These are phyloP conservation scores for Malassezia cuniculi DNA, from an alignment of 1,284 basidiomycete genomes.

Conservation along the genomic window DNA sequence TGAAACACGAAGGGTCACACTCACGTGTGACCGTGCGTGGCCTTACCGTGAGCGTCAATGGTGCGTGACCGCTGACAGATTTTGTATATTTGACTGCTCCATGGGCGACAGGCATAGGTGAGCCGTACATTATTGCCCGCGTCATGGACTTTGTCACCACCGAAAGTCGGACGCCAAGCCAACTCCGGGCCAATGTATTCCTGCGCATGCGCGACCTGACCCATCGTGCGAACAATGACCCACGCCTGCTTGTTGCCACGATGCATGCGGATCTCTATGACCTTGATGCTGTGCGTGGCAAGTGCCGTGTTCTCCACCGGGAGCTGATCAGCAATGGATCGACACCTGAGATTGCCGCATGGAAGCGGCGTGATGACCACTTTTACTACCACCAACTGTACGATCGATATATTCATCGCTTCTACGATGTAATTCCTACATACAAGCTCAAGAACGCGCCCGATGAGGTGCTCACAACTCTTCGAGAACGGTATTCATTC, in stretches of 20 bases:
- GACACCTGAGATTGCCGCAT: constrained; percentile 65
- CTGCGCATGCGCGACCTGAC: constrained; percentile 79
- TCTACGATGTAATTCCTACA: constrained; percentile 86
- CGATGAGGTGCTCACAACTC: constrained; percentile 42
- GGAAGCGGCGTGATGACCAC: constrained; percentile 85
- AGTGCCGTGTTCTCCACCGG: constrained; percentile 81
- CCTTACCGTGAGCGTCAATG: constrained; percentile 35
- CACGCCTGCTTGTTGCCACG: constrained; percentile 75
- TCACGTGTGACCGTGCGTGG: too few relatives aligned
- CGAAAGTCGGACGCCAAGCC: constrained; percentile 52
- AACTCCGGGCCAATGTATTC: constrained; percentile 77
- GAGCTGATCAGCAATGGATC: constrained; percentile 61
- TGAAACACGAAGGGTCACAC: constrained; percentile 27
- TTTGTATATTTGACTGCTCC: constrained; percentile 66
- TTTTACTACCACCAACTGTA: constrained; percentile 89
- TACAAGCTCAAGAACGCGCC: constrained; percentile 66
- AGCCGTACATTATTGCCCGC: constrained; percentile 72
- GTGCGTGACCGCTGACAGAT: constrained; percentile 12
- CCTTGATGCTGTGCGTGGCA: constrained; percentile 74
- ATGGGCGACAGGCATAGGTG: constrained; percentile 78
- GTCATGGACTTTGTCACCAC: constrained; percentile 90
- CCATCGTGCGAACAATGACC: constrained; percentile 70
- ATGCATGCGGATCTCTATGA: constrained; percentile 91
- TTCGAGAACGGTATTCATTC: constrained; percentile 78
- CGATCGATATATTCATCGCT: constrained; percentile 94